phyloP scores from a whole-genome alignment of 495 filamentous ascomycete genomes.

The Acidomyces sp. region DNA sequence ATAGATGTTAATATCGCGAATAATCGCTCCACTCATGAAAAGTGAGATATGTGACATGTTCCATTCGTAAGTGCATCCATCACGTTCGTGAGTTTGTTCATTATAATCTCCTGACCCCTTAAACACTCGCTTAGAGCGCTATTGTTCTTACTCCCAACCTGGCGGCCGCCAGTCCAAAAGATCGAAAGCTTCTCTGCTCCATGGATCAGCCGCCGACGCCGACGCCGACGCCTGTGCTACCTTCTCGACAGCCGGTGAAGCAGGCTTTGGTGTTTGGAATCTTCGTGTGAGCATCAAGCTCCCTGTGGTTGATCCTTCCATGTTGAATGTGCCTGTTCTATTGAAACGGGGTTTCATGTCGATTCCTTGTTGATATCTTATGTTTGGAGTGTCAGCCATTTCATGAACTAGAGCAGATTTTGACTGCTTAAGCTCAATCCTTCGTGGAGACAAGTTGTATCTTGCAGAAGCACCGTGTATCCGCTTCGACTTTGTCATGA shows the following conservation, averaged over 20 bases:
- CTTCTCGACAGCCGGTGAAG: conserved; percentile 1
- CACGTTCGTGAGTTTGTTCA: too few species aligned
- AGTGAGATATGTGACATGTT: too few species aligned
- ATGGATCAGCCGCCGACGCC: conserved; percentile 20
- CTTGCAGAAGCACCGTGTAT: conserved; percentile 11
- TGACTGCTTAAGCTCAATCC: not conserved
- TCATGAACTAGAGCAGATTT: not conserved
- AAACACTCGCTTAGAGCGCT: too few species aligned
- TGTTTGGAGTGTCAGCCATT: not conserved
- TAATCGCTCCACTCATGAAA: too few species aligned
- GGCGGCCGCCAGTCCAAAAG: conserved; percentile 42
- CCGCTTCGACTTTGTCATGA: conserved; percentile 8
- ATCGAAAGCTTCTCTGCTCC: conserved; percentile 48
- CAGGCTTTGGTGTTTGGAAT: conserved; percentile 6
- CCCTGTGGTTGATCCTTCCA: conserved; percentile 3
- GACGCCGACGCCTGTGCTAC: not conserved
- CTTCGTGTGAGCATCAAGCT: conserved; percentile 7
- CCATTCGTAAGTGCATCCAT: too few species aligned
- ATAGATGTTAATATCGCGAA: too few species aligned
- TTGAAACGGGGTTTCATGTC: conserved; percentile 4
- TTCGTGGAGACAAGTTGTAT: conserved; percentile 11
- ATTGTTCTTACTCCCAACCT: conserved; percentile 19
- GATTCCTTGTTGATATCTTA: not conserved
- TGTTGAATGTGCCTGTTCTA: conserved; percentile 12
- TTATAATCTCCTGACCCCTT: too few species aligned